phyloP scores from a whole-genome alignment of 352 stramenopile species.

The Blastocystis sp. region DNA sequence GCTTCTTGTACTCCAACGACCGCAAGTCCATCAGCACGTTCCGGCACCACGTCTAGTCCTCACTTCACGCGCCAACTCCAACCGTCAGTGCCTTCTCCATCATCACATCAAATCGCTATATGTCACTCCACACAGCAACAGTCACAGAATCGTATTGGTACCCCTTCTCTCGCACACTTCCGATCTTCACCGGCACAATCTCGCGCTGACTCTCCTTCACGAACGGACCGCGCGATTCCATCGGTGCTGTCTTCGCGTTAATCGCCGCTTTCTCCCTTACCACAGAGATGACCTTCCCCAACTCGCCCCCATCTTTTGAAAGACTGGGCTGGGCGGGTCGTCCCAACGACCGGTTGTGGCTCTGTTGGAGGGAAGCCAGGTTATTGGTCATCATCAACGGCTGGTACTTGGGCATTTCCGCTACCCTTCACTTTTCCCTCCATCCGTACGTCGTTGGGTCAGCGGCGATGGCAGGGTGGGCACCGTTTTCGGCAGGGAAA shows the following conservation, averaged over 20 bases:
- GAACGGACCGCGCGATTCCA: not conserved
- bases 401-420: too few species aligned
- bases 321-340: not conserved
- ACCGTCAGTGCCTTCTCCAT: conserved; percentile 18
- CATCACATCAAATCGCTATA: conserved; percentile 12
- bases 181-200: not conserved
- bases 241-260: not conserved
- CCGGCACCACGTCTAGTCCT: not conserved
- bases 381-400: too few species aligned
- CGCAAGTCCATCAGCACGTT: not conserved
- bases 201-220: not conserved
- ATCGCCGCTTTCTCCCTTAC: not conserved
- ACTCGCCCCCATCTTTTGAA: not conserved
- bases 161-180: not conserved
- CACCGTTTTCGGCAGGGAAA: too few species aligned
- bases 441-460: too few species aligned
- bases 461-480: too few species aligned
- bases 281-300: not conserved
- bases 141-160: not conserved
- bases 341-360: not conserved
- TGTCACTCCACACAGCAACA: not conserved
- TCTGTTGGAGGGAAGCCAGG: not conserved
- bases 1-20: not conserved
- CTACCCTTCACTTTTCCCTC: too few species aligned
- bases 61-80: not conserved